phyloP scores from a whole-genome alignment of 345 rosid species.

The Sisymbrium altissimum region DNA sequence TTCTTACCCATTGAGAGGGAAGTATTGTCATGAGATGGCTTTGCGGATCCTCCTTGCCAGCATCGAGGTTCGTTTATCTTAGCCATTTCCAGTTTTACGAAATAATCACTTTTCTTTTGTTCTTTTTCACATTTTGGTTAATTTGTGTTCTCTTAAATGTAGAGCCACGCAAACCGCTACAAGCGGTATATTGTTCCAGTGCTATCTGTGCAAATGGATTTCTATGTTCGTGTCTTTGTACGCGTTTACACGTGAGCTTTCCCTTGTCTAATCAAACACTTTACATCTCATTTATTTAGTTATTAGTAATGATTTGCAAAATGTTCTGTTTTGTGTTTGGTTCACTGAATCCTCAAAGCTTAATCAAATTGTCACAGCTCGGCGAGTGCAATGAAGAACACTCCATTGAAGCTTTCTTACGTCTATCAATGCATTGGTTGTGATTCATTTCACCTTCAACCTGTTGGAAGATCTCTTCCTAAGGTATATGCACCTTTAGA shows the following conservation, averaged over 20 bases:
- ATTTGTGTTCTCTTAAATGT: constrained; percentile 3
- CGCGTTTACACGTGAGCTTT: constrained; percentile 79
- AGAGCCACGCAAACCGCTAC: constrained; percentile 99
- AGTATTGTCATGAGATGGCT: constrained; percentile 99
- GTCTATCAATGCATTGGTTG: constrained; percentile 96
- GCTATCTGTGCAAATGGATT: constrained; percentile 89
- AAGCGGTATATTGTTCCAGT: constrained; percentile 93
- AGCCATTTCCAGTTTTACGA: neutral
- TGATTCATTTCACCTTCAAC: constrained; percentile 96
- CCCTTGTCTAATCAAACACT: constrained; percentile 10
- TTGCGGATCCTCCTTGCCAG: constrained; percentile 93
- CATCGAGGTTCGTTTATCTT: constrained; percentile 63
- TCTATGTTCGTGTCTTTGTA: constrained; percentile 91
- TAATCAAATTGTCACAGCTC: constrained; percentile 58
- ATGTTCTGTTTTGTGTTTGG: neutral
- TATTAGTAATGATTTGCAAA: neutral
- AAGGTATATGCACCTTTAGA: constrained; percentile 48
- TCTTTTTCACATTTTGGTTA: neutral
- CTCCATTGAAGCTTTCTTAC: constrained; percentile 94
- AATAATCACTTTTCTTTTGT: neutral
- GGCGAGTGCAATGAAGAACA: constrained; percentile 93
- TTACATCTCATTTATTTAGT: constrained; percentile 2
- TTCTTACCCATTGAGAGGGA: constrained; percentile 85
- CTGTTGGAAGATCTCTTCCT: constrained; percentile 74
- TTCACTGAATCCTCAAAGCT: constrained; percentile 21